Evolutionary conservation across 352 stramenopile genomes (phyloP), one percentile per base, ranked within the genome.

Genomic region (Globisporangium polare): DNA sequence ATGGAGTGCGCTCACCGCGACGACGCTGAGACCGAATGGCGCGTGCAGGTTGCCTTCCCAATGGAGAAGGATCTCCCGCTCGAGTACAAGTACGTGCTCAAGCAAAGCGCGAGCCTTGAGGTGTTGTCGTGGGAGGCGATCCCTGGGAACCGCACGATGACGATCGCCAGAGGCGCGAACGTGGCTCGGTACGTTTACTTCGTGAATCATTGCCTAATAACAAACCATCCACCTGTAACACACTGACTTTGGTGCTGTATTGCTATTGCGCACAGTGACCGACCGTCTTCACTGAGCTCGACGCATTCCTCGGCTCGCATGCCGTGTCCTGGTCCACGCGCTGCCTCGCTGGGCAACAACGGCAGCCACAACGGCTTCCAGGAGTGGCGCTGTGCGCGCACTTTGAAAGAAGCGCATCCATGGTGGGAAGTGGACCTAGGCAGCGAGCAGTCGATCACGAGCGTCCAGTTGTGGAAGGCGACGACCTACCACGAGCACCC

Each of bases 71-170:
- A 43, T 8, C 60, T 62, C 22, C 72, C 82, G 7, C 53, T 94
- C 49, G 80, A 89, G 70, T 94, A 92, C 74, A 94, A 94, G 69
- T 94, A 92, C 60, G 61, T 91, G 41, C 54, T 90, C 46, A 83
- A 82, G 63, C 70, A 74, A 41, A 24, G 31, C 4, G 29, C 62
- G 33, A 74, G 64, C 20, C 63, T 63, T 6, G 75, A 82, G 39
- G 60, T 89, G 10, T 17, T 88, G 22, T 84, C 80, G 33, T 94
- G 85, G 85, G 85, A 94, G 53, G 73, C 77, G 20, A 68, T 94
- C 9, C 82, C 82, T 26, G 82, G 82, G 29, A 89, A 92, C 56
- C 71, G 82, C 56, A 86, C 77, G 62, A 61, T 87, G 49, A 85
- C 76, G 13, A 65, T 83, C 45, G 63, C 72, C 5, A 62, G 41